These are phyloP conservation scores for Colletotrichum sp. DNA, from an alignment of 2,329 filamentous ascomycete genomes.

Conservation along the genomic window DNA sequence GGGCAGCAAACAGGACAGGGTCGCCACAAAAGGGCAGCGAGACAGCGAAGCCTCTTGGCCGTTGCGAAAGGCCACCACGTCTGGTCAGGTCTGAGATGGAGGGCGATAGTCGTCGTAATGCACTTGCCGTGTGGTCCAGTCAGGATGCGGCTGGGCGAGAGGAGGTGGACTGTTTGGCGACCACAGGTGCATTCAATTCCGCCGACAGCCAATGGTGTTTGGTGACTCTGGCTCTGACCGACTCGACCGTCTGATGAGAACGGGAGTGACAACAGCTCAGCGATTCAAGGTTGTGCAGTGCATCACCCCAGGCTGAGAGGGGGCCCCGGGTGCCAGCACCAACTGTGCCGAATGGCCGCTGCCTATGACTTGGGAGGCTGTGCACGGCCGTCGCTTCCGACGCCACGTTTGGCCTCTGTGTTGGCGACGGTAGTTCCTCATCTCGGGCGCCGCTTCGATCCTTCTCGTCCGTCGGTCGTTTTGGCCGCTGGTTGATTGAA, in stretches of 20 bases:
- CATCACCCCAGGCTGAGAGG: neutral
- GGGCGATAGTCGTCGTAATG: conserved; percentile 16
- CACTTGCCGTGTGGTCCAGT: neutral
- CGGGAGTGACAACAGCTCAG: neutral
- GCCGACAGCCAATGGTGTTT: neutral
- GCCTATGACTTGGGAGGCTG: neutral
- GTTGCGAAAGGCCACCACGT: neutral
- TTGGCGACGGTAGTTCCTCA: neutral
- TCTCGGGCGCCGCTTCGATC: neutral
- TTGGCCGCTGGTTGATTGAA: neutral
- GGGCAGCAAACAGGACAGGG: neutral
- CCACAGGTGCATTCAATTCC: neutral
- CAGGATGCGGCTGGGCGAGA: neutral
- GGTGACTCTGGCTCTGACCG: neutral
- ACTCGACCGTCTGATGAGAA: neutral
- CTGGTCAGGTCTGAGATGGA: neutral
- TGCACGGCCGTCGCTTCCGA: conserved; percentile 9
- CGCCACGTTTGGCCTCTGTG: conserved; percentile 1
- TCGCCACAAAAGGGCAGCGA: neutral
- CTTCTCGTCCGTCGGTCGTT: neutral
- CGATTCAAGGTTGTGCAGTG: neutral
- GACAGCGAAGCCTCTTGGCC: neutral
- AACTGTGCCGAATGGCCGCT: neutral
- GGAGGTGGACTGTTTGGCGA: neutral
- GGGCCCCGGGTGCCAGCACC: neutral